phyloP scores from a whole-genome alignment of 139 green algal genomes.

The Ettlia oleoabundans region DNA sequence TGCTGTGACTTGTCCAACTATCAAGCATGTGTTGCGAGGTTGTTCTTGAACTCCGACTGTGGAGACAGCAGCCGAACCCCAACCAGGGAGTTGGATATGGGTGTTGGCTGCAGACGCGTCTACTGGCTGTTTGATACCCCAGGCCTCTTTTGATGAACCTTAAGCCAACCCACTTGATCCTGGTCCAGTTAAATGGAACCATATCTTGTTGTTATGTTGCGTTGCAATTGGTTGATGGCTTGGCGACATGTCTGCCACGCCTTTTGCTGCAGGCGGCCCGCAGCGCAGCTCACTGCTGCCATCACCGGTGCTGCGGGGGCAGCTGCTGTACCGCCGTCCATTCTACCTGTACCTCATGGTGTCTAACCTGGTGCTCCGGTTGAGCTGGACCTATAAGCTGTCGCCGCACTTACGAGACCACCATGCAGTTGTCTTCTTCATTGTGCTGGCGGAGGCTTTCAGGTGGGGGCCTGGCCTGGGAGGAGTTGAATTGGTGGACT shows the following conservation, averaged over 20 bases:
- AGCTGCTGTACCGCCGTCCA: conserved; percentile 48
- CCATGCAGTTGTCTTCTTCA: conserved; percentile 54
- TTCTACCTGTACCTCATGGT: conserved; percentile 69
- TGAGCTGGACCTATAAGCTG: conserved; percentile 92
- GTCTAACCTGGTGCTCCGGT: conserved; percentile 83
- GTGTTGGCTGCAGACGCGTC: too few species aligned
- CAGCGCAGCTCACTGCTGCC: background rate
- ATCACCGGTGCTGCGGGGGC: conserved; percentile 49
- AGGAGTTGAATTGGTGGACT: background rate
- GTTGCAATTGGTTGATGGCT: too few species aligned
- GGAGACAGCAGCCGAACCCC: too few species aligned
- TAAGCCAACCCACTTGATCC: too few species aligned
- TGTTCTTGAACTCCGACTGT: too few species aligned
- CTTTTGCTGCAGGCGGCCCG: conserved; percentile 5
- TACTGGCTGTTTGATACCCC: too few species aligned
- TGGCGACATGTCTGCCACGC: background rate
- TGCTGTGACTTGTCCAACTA: too few species aligned
- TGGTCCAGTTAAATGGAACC: too few species aligned
- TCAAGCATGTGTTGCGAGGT: too few species aligned
- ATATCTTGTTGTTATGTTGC: too few species aligned
- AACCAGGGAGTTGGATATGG: too few species aligned
- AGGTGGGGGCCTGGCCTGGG: background rate
- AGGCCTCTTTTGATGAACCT: too few species aligned
- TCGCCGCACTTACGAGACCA: conserved; percentile 75
- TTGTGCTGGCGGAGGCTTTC: conserved; percentile 69